Evolutionary conservation across 192 early-diverging fungal species (phyloP).

Genomic region (Chytriomyces sp.): DNA sequence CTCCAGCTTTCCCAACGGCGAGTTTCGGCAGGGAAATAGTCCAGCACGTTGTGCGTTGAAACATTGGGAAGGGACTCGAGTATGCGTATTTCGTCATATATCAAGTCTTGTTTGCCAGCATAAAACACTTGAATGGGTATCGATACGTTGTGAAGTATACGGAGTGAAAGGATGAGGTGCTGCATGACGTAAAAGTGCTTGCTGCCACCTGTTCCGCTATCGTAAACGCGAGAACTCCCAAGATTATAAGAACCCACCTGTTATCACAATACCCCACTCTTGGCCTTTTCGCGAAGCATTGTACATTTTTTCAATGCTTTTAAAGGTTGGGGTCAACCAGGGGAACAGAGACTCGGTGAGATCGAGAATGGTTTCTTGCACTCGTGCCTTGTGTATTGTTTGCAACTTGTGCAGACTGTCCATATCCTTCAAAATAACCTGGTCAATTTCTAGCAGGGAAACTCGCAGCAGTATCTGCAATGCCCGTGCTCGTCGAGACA

Average conservation of each 20-base stretch:
- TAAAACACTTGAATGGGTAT: neutral
- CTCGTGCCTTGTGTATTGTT: too few species aligned
- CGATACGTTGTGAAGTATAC: neutral
- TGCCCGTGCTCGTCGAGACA: neutral
- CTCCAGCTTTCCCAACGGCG: too few species aligned
- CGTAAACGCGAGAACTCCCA: too few species aligned
- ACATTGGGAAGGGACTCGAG: neutral
- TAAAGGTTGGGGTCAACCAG: neutral
- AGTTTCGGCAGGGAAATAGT: neutral
- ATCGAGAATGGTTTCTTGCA: neutral
- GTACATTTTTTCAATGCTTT: neutral
- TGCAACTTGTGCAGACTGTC: too few species aligned
- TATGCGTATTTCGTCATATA: neutral
- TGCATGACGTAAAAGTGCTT: neutral
- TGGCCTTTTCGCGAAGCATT: neutral
- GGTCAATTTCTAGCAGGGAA: neutral
- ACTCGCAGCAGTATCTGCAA: neutral
- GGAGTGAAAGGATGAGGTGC: neutral
- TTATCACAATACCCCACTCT: too few species aligned
- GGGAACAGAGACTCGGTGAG: neutral
- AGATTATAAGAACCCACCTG: too few species aligned
- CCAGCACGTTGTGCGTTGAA: neutral
- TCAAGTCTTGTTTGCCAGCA: neutral
- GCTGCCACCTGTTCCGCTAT: neutral
- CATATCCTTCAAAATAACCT: too few species aligned